Base-by-base conservation (phyloP, 2,329 filamentous ascomycete genomes). In the Pseudodiploospora longispora region DNA sequence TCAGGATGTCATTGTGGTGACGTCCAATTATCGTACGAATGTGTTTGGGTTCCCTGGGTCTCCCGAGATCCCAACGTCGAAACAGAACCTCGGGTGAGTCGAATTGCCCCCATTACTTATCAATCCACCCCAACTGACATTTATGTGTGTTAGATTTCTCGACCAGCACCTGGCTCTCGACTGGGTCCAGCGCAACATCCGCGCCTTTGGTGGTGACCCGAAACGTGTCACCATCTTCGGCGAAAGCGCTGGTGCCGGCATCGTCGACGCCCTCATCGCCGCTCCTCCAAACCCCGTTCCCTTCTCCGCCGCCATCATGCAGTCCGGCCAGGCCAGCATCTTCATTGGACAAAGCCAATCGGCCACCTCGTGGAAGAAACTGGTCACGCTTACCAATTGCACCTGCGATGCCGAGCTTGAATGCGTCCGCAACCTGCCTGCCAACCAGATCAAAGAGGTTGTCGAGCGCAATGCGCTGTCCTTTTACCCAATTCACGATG, bases 21-120 rank as follows among this genome's bases (percentile, higher is more conserved):
- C 67, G 1, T 51, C 69, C 37, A 74, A 74, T 57, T 74, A 68
- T 44, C 66, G 69, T 4, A 49, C 65, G 34, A 65, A 63, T 30
- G 55, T 69, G 28, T 68, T 71, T 47, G 67, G 67, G 3, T 69
- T 70, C 43, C 65, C 19, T 19, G 19, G 19, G 3, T 19, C 19
- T 19, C 19, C 64, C 2, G 57, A 59, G 19, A 19, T 19, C 19
- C 19, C 19, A 19, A 19, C 19, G 6, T 56, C 58, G 2, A 19
- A 53, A 19, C 44, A 39, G 12, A 59, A 59, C 29, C 36, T 55
- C 5, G 57, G 50, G 56, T 58, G 10, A 50, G 54, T 36, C 19
- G 19, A 19, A 19, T 19, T 19, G 19, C 19, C 19, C 19, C 3
- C 19, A 19, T 19, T 19, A 19, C 19, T 19, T 19, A 19, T 19